A percentile compares a stretch with the other conserved stretches of the same genome.
phyloP scores from a whole-genome alignment of 176 grass and related monocot genomes.

The Bothriochloa decipiens region DNA sequence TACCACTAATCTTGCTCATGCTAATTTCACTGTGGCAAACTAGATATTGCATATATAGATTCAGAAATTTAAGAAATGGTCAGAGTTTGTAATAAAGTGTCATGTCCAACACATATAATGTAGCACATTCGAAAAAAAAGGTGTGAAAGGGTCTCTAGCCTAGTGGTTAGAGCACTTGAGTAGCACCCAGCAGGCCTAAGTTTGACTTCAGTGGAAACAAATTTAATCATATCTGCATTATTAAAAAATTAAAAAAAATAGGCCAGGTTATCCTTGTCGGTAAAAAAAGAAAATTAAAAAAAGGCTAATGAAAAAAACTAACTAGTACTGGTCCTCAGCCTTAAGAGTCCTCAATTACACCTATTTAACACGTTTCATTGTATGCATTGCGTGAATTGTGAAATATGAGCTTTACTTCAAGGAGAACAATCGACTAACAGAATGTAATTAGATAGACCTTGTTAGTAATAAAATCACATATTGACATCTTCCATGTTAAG shows the following conservation, averaged over 20 bases:
- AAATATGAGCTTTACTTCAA: neutral
- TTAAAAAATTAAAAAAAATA: too few species aligned
- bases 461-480: neutral
- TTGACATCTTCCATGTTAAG: neutral
- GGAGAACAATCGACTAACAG: neutral
- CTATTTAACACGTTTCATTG: neutral
- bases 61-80: neutral
- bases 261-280: too few species aligned
- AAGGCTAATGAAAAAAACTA: neutral
- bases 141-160: too few species aligned
- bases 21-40: neutral
- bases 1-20: slow-evolving; percentile 7
- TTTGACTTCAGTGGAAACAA: too few species aligned
- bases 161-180: too few species aligned
- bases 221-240: too few species aligned
- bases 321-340: neutral
- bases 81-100: neutral
- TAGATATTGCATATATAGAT: neutral
- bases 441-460: neutral
- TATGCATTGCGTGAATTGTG: slow-evolving; percentile 26
- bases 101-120: neutral
- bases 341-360: neutral
- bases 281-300: neutral
- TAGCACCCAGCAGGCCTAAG: too few species aligned
- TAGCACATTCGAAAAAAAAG: neutral